Percentiles rank a stretch among this genome's conserved stretches.
Evolutionary conservation across 2,329 filamentous ascomycete genomes (phyloP).

Genomic region (Fusarium oligoseptatum): DNA sequence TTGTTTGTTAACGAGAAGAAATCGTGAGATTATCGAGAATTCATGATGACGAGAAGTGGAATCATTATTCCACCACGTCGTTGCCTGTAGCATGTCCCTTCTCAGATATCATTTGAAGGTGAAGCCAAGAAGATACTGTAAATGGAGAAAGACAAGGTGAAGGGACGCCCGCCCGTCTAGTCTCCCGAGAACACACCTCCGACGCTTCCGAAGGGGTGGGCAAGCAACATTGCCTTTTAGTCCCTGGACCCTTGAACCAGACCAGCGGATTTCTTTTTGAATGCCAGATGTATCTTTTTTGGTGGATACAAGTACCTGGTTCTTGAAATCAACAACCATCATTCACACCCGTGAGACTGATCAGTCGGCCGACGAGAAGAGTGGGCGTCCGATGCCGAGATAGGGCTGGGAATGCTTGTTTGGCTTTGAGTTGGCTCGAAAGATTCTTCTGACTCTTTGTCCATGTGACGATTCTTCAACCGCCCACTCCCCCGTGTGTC

Average conservation of each 20-base stretch:
- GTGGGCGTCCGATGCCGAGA: conserved; percentile 11
- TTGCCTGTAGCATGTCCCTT: neutral
- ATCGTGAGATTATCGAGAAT: neutral
- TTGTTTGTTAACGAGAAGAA: neutral
- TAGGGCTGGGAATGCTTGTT: conserved; percentile 23
- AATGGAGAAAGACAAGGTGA: neutral
- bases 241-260: conserved; percentile 9
- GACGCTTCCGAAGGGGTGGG: conserved; percentile 32
- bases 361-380: neutral
- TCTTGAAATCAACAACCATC: neutral
- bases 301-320: conserved; percentile 22
- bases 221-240: neutral
- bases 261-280: neutral
- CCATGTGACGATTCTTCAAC: neutral
- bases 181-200: conserved; percentile 13
- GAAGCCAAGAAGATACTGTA: neutral
- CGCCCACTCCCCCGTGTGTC: conserved; percentile 10
- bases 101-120: neutral
- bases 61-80: neutral
- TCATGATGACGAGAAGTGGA: conserved; percentile 4
- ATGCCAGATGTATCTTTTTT: conserved; percentile 32
- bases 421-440: conserved; percentile 6
- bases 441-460: neutral
- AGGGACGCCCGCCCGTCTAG: conserved; percentile 13
- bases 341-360: conserved; percentile 2